Evolutionary conservation across 2,329 filamentous ascomycete species (phyloP).

Genomic region (Penicillium hordei): DNA sequence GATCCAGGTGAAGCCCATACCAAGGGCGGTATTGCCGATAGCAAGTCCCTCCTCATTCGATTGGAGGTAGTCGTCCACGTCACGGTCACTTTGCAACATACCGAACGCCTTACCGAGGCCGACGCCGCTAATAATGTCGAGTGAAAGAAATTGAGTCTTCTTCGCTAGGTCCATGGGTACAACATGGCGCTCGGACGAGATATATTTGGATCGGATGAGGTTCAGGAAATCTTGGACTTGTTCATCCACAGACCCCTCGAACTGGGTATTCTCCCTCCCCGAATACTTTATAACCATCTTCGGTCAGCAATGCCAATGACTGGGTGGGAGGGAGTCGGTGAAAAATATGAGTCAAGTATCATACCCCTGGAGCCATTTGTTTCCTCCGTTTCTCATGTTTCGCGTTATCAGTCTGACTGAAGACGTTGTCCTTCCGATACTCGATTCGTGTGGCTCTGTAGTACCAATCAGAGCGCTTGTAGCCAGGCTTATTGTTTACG

Average conservation of each 20-base stretch:
- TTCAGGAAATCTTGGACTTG: constrained; percentile 49
- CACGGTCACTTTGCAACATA: constrained; percentile 46
- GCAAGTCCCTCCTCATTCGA: constrained; percentile 34
- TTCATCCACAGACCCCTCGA: constrained; percentile 53
- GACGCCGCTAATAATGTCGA: constrained; percentile 58
- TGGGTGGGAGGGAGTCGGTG: neutral
- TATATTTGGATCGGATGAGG: constrained; percentile 51
- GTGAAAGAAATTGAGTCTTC: constrained; percentile 55
- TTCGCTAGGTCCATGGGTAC: constrained; percentile 47
- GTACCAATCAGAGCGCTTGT: constrained; percentile 22
- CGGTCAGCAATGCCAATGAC: neutral
- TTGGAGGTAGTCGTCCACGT: constrained; percentile 43
- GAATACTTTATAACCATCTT: constrained; percentile 43
- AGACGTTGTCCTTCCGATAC: constrained; percentile 19
- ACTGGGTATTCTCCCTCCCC: constrained; percentile 53
- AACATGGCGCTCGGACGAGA: constrained; percentile 31
- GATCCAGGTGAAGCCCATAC: constrained; percentile 18
- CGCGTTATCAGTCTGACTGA: constrained; percentile 19
- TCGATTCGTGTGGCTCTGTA: constrained; percentile 18
- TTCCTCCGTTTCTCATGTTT: constrained; percentile 20
- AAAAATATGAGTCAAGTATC: neutral
- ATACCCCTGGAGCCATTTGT: constrained; percentile 23
- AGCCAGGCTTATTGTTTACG: constrained; percentile 22
- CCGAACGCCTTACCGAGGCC: constrained; percentile 53
- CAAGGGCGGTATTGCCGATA: constrained; percentile 15